Percentiles rank a stretch among this genome's conserved stretches.
Evolutionary conservation across 1,284 basidiomycete species (phyloP).

Genomic region (Schizophyllum amplum): DNA sequence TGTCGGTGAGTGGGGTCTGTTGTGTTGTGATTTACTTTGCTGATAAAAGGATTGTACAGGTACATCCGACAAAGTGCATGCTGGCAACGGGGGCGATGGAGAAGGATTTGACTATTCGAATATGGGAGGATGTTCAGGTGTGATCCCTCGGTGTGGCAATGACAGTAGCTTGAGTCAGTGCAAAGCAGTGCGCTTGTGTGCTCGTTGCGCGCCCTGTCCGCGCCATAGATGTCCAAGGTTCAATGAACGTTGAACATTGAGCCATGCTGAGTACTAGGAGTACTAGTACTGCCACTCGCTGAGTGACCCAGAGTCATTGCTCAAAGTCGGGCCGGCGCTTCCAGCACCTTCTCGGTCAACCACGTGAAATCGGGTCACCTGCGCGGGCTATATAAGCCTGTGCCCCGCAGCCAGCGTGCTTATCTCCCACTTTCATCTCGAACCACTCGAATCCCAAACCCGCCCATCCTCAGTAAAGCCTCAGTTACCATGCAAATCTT

Average conservation of each 20-base stretch:
- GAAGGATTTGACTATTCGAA: conserved; percentile 71
- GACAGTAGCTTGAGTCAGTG: too few relatives aligned
- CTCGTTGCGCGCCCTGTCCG: too few relatives aligned
- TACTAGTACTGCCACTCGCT: conserved; percentile 5
- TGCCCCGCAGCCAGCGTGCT: conserved; percentile 6
- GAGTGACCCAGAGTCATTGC: not conserved
- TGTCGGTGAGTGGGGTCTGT: conserved; percentile 47
- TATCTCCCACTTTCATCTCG: conserved; percentile 9
- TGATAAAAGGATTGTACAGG: conserved; percentile 30
- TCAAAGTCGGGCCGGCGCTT: not conserved
- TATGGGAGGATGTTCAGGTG: conserved; percentile 53
- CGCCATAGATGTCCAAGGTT: too few relatives aligned
- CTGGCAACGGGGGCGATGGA: conserved; percentile 82
- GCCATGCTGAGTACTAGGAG: too few relatives aligned
- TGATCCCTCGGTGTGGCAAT: too few relatives aligned
- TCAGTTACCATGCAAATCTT: conserved; percentile 68
- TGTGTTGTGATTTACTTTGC: not conserved
- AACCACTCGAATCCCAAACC: conserved; percentile 2
- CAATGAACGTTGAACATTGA: too few relatives aligned
- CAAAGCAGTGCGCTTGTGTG: too few relatives aligned
- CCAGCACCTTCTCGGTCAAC: not conserved
- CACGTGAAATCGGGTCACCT: not conserved
- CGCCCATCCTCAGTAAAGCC: conserved; percentile 6
- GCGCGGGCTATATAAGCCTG: conserved; percentile 14
- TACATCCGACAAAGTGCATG: conserved; percentile 62